Percentiles rank a stretch among this genome's conserved stretches.
Evolutionary conservation across 495 filamentous ascomycete genomes (phyloP).

Genomic region (Hypoxylon fragiforme): DNA sequence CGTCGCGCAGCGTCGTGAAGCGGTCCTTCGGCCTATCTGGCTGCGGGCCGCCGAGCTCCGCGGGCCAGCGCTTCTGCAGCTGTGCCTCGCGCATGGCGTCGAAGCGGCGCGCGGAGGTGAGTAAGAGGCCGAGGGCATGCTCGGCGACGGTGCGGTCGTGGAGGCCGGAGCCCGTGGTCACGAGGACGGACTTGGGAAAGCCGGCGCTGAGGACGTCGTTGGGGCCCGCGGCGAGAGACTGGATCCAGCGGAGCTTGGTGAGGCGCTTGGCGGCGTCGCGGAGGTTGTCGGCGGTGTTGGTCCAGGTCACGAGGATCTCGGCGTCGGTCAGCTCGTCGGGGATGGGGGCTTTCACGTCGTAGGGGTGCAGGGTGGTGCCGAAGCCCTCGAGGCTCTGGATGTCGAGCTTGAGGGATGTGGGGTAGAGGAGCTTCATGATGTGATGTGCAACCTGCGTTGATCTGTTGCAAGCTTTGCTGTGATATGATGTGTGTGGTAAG

Average conservation of each 20-base stretch:
- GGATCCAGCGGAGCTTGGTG: constrained; percentile 61
- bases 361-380: constrained; percentile 53
- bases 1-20: constrained; percentile 60
- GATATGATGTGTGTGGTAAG: no score
- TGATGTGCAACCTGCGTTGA: no score
- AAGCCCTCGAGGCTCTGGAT: constrained; percentile 55
- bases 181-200: constrained; percentile 46
- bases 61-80: constrained; percentile 55
- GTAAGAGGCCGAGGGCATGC: constrained; percentile 57
- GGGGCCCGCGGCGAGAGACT: constrained; percentile 62
- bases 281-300: constrained; percentile 57
- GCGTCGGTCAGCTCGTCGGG: constrained; percentile 57
- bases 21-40: constrained; percentile 48
- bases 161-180: constrained; percentile 62
- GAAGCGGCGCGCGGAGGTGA: constrained; percentile 55
- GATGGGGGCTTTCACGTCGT: constrained; percentile 57
- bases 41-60: constrained; percentile 60
- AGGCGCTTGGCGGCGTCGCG: constrained; percentile 52
- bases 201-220: constrained; percentile 63
- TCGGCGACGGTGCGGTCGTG: constrained; percentile 65
- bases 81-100: constrained; percentile 63
- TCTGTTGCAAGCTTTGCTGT: no score
- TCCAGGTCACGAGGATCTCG: constrained; percentile 60
- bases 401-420: constrained; percentile 59
- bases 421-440: constrained; percentile 65